A percentile compares a stretch with the other conserved stretches of the same genome.
These are phyloP conservation scores for Naganishia antarctica DNA, from an alignment of 768 basidiomycete species.

Conservation along the genomic window DNA sequence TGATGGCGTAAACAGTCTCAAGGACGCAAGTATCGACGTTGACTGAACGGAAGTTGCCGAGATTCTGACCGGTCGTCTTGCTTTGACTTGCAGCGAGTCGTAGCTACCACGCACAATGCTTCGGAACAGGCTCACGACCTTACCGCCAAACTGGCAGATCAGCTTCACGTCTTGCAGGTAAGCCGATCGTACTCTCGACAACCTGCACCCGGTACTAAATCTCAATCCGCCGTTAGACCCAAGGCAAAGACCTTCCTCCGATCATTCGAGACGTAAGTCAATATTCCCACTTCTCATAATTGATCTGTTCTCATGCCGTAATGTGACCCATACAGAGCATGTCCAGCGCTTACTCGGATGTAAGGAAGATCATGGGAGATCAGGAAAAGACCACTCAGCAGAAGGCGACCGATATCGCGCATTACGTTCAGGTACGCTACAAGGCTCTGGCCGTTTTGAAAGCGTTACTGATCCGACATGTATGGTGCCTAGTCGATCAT, in stretches of 20 bases:
- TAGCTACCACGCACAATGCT: constrained; percentile 17
- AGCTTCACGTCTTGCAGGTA: constrained; percentile 24
- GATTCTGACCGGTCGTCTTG: not conserved
- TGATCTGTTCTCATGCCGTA: not conserved
- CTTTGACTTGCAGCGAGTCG: constrained; percentile 8
- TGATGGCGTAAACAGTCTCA: constrained; percentile 15
- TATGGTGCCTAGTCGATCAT: constrained; percentile 4
- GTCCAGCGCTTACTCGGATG: constrained; percentile 24
- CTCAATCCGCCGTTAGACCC: not conserved
- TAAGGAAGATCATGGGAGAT: constrained; percentile 19
- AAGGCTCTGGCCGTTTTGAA: not conserved
- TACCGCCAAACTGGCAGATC: constrained; percentile 18
- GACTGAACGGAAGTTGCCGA: too few species aligned
- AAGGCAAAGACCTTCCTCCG: constrained; percentile 26
- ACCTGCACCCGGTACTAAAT: not conserved
- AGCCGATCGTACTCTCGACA: not conserved
- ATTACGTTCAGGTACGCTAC: constrained; percentile 25
- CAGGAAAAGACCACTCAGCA: constrained; percentile 23
- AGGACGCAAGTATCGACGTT: constrained; percentile 26
- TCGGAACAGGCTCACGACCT: constrained; percentile 25
- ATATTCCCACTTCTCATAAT: not conserved
- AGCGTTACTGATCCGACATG: not conserved
- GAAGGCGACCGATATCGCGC: constrained; percentile 26
- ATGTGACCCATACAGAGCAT: constrained; percentile 8
- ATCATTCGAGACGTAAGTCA: constrained; percentile 24